A percentile compares a stretch with the other conserved stretches of the same genome.
These are phyloP conservation scores for Alternaria triticimaculans DNA, from an alignment of 2,329 filamentous ascomycete species.

Conservation along the genomic window DNA sequence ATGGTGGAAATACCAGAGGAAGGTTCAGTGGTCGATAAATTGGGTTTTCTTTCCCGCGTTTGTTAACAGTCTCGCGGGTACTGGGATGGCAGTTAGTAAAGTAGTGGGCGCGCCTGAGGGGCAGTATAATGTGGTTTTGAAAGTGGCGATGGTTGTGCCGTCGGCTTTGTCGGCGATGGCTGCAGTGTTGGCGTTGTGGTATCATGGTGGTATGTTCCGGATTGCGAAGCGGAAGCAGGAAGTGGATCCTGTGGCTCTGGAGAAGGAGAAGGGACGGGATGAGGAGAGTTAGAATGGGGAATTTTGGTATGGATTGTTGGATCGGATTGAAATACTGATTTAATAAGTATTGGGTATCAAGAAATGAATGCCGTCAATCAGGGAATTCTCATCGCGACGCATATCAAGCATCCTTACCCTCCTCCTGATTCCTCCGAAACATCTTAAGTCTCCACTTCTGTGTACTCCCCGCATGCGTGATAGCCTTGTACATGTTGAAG, in stretches of 20 bases:
- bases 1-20: constrained; percentile 54
- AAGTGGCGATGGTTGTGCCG: constrained; percentile 49
- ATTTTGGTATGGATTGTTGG: background rate
- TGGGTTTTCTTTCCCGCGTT: constrained; percentile 55
- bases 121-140: constrained; percentile 49
- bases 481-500: constrained; percentile 46
- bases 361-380: background rate
- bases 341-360: background rate
- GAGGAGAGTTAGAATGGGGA: background rate
- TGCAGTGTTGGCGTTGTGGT: constrained; percentile 25
- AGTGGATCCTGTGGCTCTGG: constrained; percentile 32
- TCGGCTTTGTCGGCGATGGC: constrained; percentile 8
- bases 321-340: background rate
- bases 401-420: background rate
- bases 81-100: constrained; percentile 54
- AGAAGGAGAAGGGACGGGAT: constrained; percentile 11
- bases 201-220: constrained; percentile 47
- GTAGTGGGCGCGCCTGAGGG: constrained; percentile 57
- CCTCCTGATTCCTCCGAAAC: constrained; percentile 10
- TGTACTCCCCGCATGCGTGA: constrained; percentile 43
- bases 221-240: constrained; percentile 43
- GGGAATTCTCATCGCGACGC: background rate
- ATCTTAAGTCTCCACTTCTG: constrained; percentile 40
- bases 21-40: constrained; percentile 64
- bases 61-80: constrained; percentile 58